Evolutionary conservation across 169 alveolate species (phyloP).

Genomic region (Plasmodium falciparum): DNA sequence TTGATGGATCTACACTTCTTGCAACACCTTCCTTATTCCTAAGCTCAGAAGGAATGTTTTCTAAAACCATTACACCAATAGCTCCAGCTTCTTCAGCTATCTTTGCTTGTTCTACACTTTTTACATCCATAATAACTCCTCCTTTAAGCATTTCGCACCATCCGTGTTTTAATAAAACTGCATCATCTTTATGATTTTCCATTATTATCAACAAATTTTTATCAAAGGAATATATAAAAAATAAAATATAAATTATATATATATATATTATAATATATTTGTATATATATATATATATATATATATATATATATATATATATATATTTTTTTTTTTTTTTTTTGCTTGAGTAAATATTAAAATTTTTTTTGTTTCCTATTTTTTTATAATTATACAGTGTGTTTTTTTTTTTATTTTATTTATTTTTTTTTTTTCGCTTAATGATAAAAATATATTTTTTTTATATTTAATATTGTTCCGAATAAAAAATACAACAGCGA

Average conservation of each 20-base stretch:
- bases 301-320: neutral
- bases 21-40: conserved; percentile 84
- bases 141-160: conserved; percentile 83
- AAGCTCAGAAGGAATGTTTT: conserved; percentile 87
- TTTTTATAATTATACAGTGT: too few species aligned
- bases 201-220: neutral
- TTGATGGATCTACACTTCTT: conserved; percentile 86
- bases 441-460: too few species aligned
- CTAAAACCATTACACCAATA: conserved; percentile 88
- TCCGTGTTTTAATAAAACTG: conserved; percentile 79
- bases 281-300: neutral
- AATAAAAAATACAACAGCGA: too few species aligned
- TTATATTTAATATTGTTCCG: too few species aligned
- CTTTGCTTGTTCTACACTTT: conserved; percentile 85
- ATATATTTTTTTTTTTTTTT: neutral
- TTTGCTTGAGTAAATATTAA: too few species aligned
- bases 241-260: too few species aligned
- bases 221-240: too few species aligned
- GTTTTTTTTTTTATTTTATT: too few species aligned
- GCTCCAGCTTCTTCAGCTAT: conserved; percentile 88
- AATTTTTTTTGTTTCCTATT: too few species aligned
- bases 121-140: conserved; percentile 89
- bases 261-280: too few species aligned
- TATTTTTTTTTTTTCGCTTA: too few species aligned
- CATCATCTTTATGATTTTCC: conserved; percentile 50